Base-by-base conservation (phyloP, 805 yeast species). In the Ogataea parapolymorpha region DNA sequence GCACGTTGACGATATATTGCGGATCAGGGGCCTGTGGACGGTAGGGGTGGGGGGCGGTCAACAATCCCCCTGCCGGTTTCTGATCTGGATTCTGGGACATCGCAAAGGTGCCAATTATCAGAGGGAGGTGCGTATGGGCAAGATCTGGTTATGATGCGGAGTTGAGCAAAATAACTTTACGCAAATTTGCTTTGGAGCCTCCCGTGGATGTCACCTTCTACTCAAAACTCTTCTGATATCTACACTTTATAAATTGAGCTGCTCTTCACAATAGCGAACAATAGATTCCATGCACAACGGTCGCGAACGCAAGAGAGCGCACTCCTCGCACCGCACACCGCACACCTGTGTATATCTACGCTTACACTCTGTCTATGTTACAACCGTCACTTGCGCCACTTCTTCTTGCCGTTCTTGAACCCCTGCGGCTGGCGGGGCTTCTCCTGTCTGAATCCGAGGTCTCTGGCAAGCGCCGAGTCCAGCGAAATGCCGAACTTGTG, bases 401-500 rank as follows among this genome's bases (percentile, higher is more conserved):
- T 26, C 33, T 29, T 26, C 32, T 40, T 37, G 33, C 34, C 14
- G 29, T 23, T 10, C 35, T 34, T 26, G 32, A 3, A 7, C 9
- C 22, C 22, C 22, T 20, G 22, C 22, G 22, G 22, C 22, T 20
- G 22, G 22, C 22, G 22, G 3, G 22, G 22, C 22, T 20, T 20
- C 22, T 20, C 22, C 22, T 6, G 42, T 31, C 48, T 77, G 31
- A 77, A 56, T 0, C 89, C 89, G 34, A 84, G 68, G 55, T 83
- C 89, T 48, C 66, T 68, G 26, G 88, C 89, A 50, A 84, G 63
- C 8, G 81, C 74, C 29, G 85, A 79, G 42, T 80, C 80, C 26
- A 71, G 59, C 46, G 80, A 83, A 36, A 87, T 77, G 22, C 97
- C 98, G 58, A 88, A 90, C 67, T 86, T 88, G 59, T 82, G 82